Evolutionary conservation across 805 yeast species (phyloP), one percentile per base, ranked within the genome.

Genomic region (Pichia thaimueangensis): DNA sequence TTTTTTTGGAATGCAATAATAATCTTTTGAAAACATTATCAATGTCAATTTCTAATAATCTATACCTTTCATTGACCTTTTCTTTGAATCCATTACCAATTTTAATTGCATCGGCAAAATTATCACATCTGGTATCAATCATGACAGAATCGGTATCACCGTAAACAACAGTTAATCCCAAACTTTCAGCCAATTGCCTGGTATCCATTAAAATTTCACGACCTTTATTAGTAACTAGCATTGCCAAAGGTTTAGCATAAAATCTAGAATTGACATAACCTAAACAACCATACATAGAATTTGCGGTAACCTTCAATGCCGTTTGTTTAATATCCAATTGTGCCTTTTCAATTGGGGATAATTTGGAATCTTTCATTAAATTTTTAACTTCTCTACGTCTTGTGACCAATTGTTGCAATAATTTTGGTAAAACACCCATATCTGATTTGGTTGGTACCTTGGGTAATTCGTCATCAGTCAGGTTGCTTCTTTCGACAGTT

Each of bases 141-240:
- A 93, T 93, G 41, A 93, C 97, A 28, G 98, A 93, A 69, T 93
- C 98, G 0, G 98, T 93, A 67, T 93, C 98, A 71, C 98, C 98
- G 58, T 93, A 93, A 12, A 93, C 86, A 37, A 94, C 97, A 42
- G 86, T 70, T 45, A 93, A 70, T 0, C 83, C 83, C 54, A 84
- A 70, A 43, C 81, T 73, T 60, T 91, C 97, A 0, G 97, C 98
- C 47, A 93, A 69, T 55, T 85, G 94, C 60, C 95, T 77, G 0
- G 98, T 91, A 55, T 86, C 91, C 82, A 81, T 83, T 56, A 93
- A 74, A 60, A 89, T 87, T 61, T 93, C 97, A 67, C 98, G 77
- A 56, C 98, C 98, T 62, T 89, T 86, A 54, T 80, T 83, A 3
- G 98, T 93, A 45, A 88, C 95, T 55, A 93, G 70, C 89, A 86